These are phyloP conservation scores for Prunus mume DNA, from an alignment of 306 rosid genomes.

Conservation along the genomic window DNA sequence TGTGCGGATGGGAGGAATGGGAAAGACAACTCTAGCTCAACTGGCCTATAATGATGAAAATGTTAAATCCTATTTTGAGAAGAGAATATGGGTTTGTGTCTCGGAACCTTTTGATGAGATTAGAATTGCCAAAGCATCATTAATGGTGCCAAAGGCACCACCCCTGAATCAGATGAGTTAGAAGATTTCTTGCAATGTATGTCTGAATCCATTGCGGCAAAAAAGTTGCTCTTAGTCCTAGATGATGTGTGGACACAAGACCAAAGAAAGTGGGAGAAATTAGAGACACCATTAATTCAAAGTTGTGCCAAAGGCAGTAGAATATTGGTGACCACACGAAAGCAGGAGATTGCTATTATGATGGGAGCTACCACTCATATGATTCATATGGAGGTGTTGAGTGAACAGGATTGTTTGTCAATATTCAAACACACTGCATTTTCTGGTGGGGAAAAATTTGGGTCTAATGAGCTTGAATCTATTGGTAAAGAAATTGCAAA, in stretches of 20 bases:
- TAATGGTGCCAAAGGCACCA: background rate
- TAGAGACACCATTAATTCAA: background rate
- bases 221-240: constrained; percentile 9
- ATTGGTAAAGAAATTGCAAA: constrained; percentile 3
- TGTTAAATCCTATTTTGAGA: background rate
- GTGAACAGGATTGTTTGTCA: constrained; percentile 13
- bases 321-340: constrained; percentile 13
- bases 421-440: background rate
- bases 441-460: background rate
- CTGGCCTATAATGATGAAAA: constrained; percentile 1
- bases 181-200: background rate
- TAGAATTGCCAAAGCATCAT: constrained; percentile 8
- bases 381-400: background rate
- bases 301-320: constrained; percentile 14
- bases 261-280: background rate
- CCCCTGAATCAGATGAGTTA: background rate
- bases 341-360: constrained; percentile 4
- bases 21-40: no score
- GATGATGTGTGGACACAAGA: constrained; percentile 20
- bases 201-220: background rate
- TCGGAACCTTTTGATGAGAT: background rate
- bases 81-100: constrained; percentile 19
- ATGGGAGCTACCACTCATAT: background rate
- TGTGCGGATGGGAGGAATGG: constrained; percentile 20
- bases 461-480: background rate